Percentiles rank a stretch among this genome's conserved stretches.
phyloP scores from a whole-genome alignment of 805 yeast genomes.

The Ogataea ganodermae region DNA sequence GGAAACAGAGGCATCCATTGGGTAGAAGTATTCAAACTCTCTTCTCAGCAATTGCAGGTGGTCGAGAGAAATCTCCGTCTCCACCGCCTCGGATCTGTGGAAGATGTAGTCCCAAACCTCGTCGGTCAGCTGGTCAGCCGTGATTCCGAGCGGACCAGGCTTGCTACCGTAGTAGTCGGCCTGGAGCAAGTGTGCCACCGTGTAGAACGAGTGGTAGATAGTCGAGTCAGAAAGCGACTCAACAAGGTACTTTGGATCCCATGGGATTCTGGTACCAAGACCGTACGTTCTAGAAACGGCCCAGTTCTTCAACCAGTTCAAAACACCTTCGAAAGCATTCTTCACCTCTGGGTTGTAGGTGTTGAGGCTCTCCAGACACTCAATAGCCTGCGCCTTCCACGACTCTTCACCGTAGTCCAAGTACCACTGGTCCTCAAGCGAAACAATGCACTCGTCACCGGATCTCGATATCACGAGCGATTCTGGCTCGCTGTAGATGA shows the following conservation, averaged over 20 bases:
- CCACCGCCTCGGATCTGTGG: constrained; percentile 61
- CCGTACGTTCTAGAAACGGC: constrained; percentile 97
- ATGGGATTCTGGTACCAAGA: constrained; percentile 90
- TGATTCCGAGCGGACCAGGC: constrained; percentile 71
- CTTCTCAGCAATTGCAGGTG: constrained; percentile 76
- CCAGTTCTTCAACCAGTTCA: constrained; percentile 98
- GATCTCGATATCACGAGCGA: constrained; percentile 87
- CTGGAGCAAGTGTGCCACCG: constrained; percentile 84
- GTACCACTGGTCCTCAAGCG: constrained; percentile 98
- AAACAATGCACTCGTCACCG: constrained; percentile 95
- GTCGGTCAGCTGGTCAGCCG: constrained; percentile 84
- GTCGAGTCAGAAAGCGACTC: constrained; percentile 97
- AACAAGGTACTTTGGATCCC: constrained; percentile 93
- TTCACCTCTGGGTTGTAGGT: constrained; percentile 80
- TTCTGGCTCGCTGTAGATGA: constrained; percentile 94
- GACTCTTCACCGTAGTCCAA: constrained; percentile 92
- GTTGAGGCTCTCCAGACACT: constrained; percentile 74
- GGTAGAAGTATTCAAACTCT: constrained; percentile 96
- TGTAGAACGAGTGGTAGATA: constrained; percentile 91
- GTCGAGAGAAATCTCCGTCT: constrained; percentile 61
- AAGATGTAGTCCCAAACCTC: constrained; percentile 92
- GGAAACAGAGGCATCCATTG: constrained; percentile 86
- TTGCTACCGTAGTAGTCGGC: constrained; percentile 80
- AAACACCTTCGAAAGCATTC: constrained; percentile 89
- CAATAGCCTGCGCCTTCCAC: constrained; percentile 83